phyloP scores from a whole-genome alignment of 495 filamentous ascomycete genomes.

The Aspergillus ellipticus region DNA sequence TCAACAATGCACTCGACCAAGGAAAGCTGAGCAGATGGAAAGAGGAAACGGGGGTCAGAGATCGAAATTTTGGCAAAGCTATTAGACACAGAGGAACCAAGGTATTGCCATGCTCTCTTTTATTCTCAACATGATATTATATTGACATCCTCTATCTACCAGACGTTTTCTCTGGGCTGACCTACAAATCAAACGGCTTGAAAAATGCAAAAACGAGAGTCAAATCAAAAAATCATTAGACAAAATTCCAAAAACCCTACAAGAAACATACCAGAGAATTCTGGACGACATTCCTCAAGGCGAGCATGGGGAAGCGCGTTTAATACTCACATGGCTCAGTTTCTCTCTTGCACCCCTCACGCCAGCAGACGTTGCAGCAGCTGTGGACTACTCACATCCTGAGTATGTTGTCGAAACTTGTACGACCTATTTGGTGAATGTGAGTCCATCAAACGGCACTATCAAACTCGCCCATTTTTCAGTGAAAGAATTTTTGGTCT shows the following conservation, averaged over 20 bases:
- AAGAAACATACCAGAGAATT: constrained; percentile 2
- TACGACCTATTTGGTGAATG: constrained; percentile 5
- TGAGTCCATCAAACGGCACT: not conserved
- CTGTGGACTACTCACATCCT: not conserved
- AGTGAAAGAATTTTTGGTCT: constrained; percentile 12
- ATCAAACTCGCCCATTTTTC: constrained; percentile 14
- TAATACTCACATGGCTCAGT: constrained; percentile 6
- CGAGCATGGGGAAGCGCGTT: not conserved
- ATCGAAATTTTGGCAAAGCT: not conserved
- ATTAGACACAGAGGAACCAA: not conserved
- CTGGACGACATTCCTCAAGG: not conserved
- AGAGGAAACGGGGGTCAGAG: not conserved
- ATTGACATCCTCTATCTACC: not conserved
- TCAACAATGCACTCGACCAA: not conserved
- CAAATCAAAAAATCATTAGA: not conserved
- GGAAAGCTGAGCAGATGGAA: not conserved
- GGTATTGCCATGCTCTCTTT: not conserved
- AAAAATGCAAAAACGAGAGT: not conserved
- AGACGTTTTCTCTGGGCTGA: constrained; percentile 17
- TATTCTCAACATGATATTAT: not conserved
- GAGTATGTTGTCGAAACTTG: constrained; percentile 3
- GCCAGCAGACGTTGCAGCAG: not conserved
- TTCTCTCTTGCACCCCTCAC: not conserved
- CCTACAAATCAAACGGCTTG: constrained; percentile 11
- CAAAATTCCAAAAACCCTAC: constrained; percentile 4